phyloP scores from a whole-genome alignment of 164 flowering plant genomes.

The Warburgia ugandensis region DNA sequence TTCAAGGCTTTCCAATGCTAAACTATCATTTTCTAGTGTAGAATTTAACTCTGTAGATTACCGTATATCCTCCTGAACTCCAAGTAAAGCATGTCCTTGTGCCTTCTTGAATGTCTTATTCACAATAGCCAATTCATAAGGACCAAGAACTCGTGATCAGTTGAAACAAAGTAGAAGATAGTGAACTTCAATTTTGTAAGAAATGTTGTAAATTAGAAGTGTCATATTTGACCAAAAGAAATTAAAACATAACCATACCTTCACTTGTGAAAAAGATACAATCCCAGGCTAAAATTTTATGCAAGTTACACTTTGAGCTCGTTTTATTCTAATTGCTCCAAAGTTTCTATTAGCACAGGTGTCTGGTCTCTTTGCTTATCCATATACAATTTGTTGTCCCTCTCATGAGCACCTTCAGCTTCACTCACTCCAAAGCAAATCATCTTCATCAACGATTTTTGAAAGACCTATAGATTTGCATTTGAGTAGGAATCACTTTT shows the following conservation, averaged over 20 bases:
- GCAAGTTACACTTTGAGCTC: conserved; percentile 59
- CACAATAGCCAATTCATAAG: conserved; percentile 78
- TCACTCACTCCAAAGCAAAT: conserved; percentile 14
- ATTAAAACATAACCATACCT: conserved; percentile 27
- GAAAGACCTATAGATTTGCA: conserved; percentile 6
- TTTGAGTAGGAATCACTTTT: background rate
- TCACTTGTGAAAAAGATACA: conserved; percentile 83
- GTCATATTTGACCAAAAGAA: background rate
- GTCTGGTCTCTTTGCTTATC: conserved; percentile 14
- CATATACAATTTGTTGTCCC: conserved; percentile 2
- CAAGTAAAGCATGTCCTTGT: conserved; percentile 36
- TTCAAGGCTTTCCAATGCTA: conserved; percentile 55
- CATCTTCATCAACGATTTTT: conserved; percentile 9
- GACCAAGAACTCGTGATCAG: conserved; percentile 67
- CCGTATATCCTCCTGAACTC: conserved; percentile 64
- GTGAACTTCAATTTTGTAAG: background rate
- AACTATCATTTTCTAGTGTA: conserved; percentile 61
- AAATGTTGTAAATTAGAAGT: background rate
- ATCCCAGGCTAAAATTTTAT: conserved; percentile 99
- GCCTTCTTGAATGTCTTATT: conserved; percentile 42
- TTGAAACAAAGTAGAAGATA: conserved; percentile 1
- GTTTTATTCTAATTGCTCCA: conserved; percentile 29
- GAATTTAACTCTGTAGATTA: conserved; percentile 65
- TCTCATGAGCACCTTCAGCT: conserved; percentile 10
- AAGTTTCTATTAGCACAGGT: conserved; percentile 25